Base-by-base conservation (phyloP, 1,284 basidiomycete genomes). In the Erythrobasidium hasegawianum region DNA sequence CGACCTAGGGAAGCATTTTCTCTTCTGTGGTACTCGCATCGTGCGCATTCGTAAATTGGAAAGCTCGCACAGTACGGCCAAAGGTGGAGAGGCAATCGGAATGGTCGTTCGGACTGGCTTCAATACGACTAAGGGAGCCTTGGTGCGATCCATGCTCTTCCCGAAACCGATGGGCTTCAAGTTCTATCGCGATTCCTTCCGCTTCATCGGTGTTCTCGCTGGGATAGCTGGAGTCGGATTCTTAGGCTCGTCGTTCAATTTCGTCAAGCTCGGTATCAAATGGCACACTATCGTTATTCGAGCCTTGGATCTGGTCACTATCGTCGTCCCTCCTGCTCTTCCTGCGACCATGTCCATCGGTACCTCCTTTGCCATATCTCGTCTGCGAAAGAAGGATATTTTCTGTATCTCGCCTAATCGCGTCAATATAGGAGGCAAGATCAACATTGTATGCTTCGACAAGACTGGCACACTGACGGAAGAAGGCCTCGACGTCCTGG, bases 391-490 rank as follows among this genome's bases (percentile, higher is more conserved):
- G 75, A 80, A 83, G 2, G 91, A 90, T 33, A 90, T 99, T 68
- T 98, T 90, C 80, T 99, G 96, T 77, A 97, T 97, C 69, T 93
- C 95, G 4, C 96, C 96, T 0, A 96, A 88, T 72, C 83, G 96
- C 33, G 90, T 99, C 73, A 98, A 98, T 75, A 87, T 98, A 57
- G 92, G 87, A 1, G 96, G 96, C 33, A 96, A 97, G 79, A 83
- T 98, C 80, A 97, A 98, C 71, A 89, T 98, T 8, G 95, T 94
- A 74, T 97, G 94, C 78, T 99, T 99, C 75, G 96, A 99, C 82
- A 99, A 99, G 81, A 99, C 96, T 0, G 96, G 96, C 1, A 99
- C 96, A 0, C 82, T 99, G 16, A 99, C 96, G 0, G 96, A 97
- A 77, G 96, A 99, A 72, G 96, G 96, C 0, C 83, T 99, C 47